These are phyloP conservation scores for Stephanodiscus triporus DNA, from an alignment of 108 stramenopile species.

Conservation along the genomic window DNA sequence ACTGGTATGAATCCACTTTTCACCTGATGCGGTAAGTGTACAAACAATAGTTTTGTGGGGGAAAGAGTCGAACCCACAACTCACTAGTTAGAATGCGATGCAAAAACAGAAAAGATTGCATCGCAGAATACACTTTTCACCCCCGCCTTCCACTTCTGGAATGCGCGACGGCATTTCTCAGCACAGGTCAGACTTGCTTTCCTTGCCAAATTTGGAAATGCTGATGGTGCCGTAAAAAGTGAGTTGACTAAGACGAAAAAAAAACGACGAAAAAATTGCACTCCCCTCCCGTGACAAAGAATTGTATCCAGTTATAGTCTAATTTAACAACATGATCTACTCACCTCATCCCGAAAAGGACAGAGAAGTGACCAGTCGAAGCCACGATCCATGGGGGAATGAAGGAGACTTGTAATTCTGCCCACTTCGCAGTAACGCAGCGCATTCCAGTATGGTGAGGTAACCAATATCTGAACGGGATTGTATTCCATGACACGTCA, in stretches of 20 bases:
- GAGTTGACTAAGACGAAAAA: neutral
- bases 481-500: constrained; percentile 81
- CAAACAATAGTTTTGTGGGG: neutral
- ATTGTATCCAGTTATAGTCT: no score
- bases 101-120: neutral
- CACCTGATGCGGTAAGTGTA: constrained; percentile 32
- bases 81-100: neutral
- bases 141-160: constrained; percentile 66
- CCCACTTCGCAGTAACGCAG: constrained; percentile 83
- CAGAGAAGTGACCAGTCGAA: constrained; percentile 80
- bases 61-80: neutral
- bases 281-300: no score
- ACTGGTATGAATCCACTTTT: constrained; percentile 75
- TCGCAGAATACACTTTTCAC: neutral
- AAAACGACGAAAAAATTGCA: neutral
- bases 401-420: constrained; percentile 77
- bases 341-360: constrained; percentile 75
- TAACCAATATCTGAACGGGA: constrained; percentile 79
- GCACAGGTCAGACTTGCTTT: constrained; percentile 68
- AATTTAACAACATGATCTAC: neutral
- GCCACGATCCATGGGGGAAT: constrained; percentile 87
- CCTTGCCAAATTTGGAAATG: constrained; percentile 56
- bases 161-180: constrained; percentile 80
- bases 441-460: constrained; percentile 78
- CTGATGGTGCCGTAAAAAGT: neutral